Evolutionary conservation across 305 asterid genomes (phyloP).

Genomic region (Stenogyne calaminthoides): DNA sequence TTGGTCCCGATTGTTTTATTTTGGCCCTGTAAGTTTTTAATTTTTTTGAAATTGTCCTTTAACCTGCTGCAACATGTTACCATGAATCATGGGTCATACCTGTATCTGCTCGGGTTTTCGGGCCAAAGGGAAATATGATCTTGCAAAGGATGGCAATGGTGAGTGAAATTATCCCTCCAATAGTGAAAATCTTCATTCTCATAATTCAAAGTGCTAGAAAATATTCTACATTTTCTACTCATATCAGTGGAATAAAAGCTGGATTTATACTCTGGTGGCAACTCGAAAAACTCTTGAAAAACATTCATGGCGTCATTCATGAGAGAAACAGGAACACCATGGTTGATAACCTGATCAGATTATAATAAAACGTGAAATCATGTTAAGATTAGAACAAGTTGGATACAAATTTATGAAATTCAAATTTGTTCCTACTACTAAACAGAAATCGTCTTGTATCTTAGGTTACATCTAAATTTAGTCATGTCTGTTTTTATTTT

Average conservation of each 20-base stretch:
- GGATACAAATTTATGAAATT: not conserved
- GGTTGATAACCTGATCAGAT: constrained; percentile 53
- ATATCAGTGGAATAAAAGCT: constrained; percentile 40
- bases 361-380: not conserved
- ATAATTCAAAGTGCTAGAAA: constrained; percentile 58
- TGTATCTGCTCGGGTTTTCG: constrained; percentile 53
- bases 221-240: constrained; percentile 45
- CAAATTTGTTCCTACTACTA: not conserved
- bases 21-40: too few relatives aligned
- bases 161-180: constrained; percentile 77
- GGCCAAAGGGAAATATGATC: constrained; percentile 60
- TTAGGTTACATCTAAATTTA: too few relatives aligned
- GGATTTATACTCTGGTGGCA: constrained; percentile 49
- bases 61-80: too few relatives aligned
- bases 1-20: too few relatives aligned
- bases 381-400: not conserved
- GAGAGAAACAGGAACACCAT: constrained; percentile 46
- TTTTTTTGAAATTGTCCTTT: too few relatives aligned
- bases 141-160: constrained; percentile 60
- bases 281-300: constrained; percentile 46
- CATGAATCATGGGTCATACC: constrained; percentile 32
- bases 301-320: constrained; percentile 55
- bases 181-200: constrained; percentile 50
- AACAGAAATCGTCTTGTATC: too few relatives aligned
- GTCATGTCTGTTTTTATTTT: too few relatives aligned